These are phyloP conservation scores for Termitomyces sp. DNA, from an alignment of 768 basidiomycete genomes.

Conservation along the genomic window DNA sequence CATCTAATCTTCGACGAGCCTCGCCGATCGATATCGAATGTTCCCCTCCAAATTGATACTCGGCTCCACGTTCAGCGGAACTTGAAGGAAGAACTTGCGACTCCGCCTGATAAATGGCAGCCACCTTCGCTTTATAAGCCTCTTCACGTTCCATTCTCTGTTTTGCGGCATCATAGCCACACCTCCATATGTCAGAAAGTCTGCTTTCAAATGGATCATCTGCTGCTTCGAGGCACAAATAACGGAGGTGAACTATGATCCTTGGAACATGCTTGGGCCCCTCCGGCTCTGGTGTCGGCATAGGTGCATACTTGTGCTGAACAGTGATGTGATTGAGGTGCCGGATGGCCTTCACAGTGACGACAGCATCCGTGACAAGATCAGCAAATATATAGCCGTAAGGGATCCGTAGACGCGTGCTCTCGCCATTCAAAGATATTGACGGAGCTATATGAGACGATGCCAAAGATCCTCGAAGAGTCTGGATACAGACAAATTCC, in stretches of 20 bases:
- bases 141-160: constrained; percentile 70
- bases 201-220: constrained; percentile 83
- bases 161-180: constrained; percentile 66
- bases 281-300: constrained; percentile 65
- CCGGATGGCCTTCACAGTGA: constrained; percentile 67
- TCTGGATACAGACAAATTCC: constrained; percentile 58
- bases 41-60: constrained; percentile 56
- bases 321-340: constrained; percentile 58
- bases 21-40: constrained; percentile 69
- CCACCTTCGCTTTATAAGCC: constrained; percentile 75
- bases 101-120: constrained; percentile 49
- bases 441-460: constrained; percentile 24
- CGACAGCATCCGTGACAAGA: constrained; percentile 62
- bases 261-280: constrained; percentile 66
- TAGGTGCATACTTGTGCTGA: constrained; percentile 42
- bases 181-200: constrained; percentile 67
- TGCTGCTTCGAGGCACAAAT: constrained; percentile 67
- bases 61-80: constrained; percentile 27
- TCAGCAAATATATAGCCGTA: constrained; percentile 71
- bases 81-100: constrained; percentile 20
- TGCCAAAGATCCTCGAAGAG: constrained; percentile 37
- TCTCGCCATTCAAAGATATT: constrained; percentile 53
- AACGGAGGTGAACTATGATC: constrained; percentile 51
- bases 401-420: constrained; percentile 73
- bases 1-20: constrained; percentile 62